Evolutionary conservation across 345 rosid genomes (phyloP), one percentile per base, ranked within the genome.

Genomic region (Corchorus capsularis): DNA sequence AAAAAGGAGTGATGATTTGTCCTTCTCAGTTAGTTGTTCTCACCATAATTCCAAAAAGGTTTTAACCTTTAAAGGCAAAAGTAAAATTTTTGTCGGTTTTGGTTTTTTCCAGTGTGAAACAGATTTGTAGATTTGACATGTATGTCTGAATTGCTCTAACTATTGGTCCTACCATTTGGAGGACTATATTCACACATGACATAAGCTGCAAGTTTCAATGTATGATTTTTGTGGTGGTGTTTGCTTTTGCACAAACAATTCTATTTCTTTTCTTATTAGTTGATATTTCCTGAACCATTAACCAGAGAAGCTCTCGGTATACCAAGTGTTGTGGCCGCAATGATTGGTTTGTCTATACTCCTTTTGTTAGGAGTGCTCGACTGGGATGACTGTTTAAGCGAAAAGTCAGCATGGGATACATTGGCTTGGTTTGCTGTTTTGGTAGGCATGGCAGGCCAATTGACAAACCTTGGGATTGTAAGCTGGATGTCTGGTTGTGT

Each of bases 321-420:
- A 71, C 97, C 97, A 12, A 93, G 98, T 78, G 99, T 96, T 50
- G 98, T 93, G 47, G 94, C 99, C 71, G 98, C 98, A 2, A 93
- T 96, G 99, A 91, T 96, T 55, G 97, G 95, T 74, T 82, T 96
- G 75, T 93, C 97, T 12, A 86, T 93, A 71, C 94, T 96, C 54
- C 95, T 96, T 60, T 76, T 90, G 57, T 76, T 92, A 63, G 99
- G 99, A 77, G 98, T 94, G 59, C 97, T 96, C 65, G 91, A 96
- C 9, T 96, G 98, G 99, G 93, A 94, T 60, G 99, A 96, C 74
- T 96, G 99, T 82, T 79, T 96, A 34, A 90, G 94, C 73, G 99
- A 96, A 75, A 91, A 94, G 77, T 93, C 99, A 7, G 98, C 99
- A 0, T 96, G 99, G 98, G 98, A 96, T 87, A 94, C 98, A 5